Base-by-base conservation (phyloP, 2,329 filamentous ascomycete species). In the Nothomitra cinnamomea region DNA sequence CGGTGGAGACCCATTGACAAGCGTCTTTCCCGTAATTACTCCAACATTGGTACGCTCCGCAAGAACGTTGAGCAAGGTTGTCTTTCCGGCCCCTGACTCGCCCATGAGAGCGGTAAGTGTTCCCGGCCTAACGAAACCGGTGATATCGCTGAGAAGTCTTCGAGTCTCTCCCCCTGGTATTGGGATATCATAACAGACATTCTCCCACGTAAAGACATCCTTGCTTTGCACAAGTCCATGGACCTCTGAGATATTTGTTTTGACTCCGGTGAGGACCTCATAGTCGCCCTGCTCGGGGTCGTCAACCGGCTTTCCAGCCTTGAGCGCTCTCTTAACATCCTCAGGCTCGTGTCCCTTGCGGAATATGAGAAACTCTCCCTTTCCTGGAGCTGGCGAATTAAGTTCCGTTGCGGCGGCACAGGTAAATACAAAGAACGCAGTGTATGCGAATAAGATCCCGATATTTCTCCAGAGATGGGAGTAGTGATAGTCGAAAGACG, bases 41-140 rank as follows among this genome's bases (percentile, higher is more conserved):
- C 71, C 71, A 56, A 70, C 68, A 24, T 69, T 68, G 41, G 71
- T 63, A 12, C 70, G 61, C 57, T 73, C 70, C 1, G 71, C 71
- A 15, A 73, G 59, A 0, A 67, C 65, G 58, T 73, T 72, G 7
- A 73, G 63, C 2, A 73, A 61, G 0, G 71, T 73, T 0, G 71
- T 73, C 64, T 73, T 73, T 3, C 71, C 72, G n/a, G 64, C 64
- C 41, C 64, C 85, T 3, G 83, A 87, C 5, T 82, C 81, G 38
- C 86, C 86, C 83, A 92, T 88, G 1, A 92, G 70, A 2, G 85
- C 85, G 2, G 84, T 89, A 7, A 90, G 72, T 60, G 83, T 78
- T 38, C 86, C 85, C 1, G 85, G 85, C 57, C 82, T 80, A 51
- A 88, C 84, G 60, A 82, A 90, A 1, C 82, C 87, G 58, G 78